phyloP scores from a whole-genome alignment of 768 basidiomycete genomes.

The Boletus barrowsii region DNA sequence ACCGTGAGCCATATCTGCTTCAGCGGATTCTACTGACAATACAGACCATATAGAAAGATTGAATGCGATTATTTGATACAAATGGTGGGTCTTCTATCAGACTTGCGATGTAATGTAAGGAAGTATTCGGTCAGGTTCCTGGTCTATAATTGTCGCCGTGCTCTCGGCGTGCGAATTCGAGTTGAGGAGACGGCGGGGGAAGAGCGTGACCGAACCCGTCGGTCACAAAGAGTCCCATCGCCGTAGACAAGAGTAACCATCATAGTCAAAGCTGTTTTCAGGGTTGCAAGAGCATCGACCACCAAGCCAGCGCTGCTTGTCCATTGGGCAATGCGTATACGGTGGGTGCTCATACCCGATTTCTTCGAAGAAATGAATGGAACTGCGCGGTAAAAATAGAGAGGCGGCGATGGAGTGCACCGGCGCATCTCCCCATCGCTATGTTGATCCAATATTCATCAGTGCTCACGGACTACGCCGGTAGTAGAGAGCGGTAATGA shows the following conservation, averaged over 20 bases:
- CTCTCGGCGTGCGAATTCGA: neutral
- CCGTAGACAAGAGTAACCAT: constrained; percentile 27
- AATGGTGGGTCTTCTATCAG: neutral
- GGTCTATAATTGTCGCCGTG: neutral
- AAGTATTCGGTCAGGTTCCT: neutral
- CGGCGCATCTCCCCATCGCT: constrained; percentile 94
- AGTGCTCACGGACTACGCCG: neutral
- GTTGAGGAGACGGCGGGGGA: neutral
- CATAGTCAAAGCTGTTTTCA: constrained; percentile 23
- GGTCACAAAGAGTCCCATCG: constrained; percentile 16
- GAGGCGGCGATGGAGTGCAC: constrained; percentile 92
- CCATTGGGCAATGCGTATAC: constrained; percentile 25
- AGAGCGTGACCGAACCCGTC: neutral
- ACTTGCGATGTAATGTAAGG: neutral
- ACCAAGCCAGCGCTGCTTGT: constrained; percentile 17
- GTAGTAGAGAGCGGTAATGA: neutral
- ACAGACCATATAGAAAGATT: neutral
- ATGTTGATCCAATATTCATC: constrained; percentile 1
- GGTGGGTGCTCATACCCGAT: constrained; percentile 51
- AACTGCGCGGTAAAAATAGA: constrained; percentile 80
- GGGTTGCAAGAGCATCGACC: constrained; percentile 28
- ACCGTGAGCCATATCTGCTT: no score
- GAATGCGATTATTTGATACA: constrained; percentile 4
- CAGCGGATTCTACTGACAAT: no score
- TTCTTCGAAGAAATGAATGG: constrained; percentile 94